A percentile compares a stretch with the other conserved stretches of the same genome.
phyloP scores from a whole-genome alignment of 225 moss, liverwort and hornwort genomes.

The Bryoerythrophyllum caledonicum region DNA sequence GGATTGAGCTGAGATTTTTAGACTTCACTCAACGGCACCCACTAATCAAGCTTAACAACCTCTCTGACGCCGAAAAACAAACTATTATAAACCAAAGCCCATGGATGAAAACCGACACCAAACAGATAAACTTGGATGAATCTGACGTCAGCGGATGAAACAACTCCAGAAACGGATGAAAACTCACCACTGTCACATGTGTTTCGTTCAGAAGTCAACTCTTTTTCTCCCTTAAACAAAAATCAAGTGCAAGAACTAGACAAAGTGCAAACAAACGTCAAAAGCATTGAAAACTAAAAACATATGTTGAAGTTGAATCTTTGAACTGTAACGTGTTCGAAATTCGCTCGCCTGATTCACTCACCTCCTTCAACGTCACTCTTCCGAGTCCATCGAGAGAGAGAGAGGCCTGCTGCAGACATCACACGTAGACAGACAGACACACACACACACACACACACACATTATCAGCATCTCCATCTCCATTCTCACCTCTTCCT shows the following conservation, averaged over 20 bases:
- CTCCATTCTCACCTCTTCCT: too few relatives aligned
- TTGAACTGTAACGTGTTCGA: neutral
- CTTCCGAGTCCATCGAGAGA: neutral
- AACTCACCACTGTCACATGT: accelerated
- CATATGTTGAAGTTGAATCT: neutral
- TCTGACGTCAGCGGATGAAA: neutral
- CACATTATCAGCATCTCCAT: too few relatives aligned
- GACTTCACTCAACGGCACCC: neutral
- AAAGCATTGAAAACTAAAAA: too few relatives aligned
- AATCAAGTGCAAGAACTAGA: too few relatives aligned
- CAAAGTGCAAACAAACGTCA: too few relatives aligned
- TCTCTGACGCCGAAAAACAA: neutral
- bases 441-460: too few relatives aligned
- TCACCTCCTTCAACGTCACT: conserved; percentile 40
- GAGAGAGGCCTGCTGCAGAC: too few relatives aligned
- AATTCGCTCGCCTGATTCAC: conserved; percentile 36
- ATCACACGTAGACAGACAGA: too few relatives aligned
- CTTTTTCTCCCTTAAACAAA: neutral
- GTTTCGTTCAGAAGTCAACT: neutral
- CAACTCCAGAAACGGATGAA: neutral
- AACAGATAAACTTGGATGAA: neutral
- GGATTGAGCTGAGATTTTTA: too few relatives aligned
- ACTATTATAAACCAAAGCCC: neutral
- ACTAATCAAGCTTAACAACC: conserved; percentile 11
- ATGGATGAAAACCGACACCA: neutral